A percentile compares a stretch with the other conserved stretches of the same genome.
phyloP scores from a whole-genome alignment of 345 rosid species.

The Eucalyptus regnans region DNA sequence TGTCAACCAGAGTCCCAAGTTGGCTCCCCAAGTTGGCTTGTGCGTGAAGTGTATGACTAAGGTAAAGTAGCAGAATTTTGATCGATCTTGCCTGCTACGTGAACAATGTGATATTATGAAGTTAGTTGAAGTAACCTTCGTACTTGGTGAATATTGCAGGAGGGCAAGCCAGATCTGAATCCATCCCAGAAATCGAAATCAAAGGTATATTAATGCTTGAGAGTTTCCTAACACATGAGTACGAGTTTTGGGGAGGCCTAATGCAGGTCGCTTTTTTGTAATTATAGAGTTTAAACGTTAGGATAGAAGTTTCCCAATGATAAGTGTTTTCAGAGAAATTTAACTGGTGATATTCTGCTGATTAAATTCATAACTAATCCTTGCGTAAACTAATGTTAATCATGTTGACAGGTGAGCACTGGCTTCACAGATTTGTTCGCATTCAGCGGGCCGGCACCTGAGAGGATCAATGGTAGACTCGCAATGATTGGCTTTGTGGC shows the following conservation, averaged over 20 bases:
- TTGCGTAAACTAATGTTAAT: not conserved
- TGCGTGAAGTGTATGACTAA: conserved; percentile 31
- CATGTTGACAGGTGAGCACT: conserved; percentile 26
- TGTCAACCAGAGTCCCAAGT: not conserved
- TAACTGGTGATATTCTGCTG: not conserved
- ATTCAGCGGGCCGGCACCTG: conserved; percentile 82
- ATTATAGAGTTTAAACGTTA: not conserved
- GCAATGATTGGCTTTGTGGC: conserved; percentile 85
- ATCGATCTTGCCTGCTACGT: not conserved
- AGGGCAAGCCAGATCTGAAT: not conserved
- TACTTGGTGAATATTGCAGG: not conserved
- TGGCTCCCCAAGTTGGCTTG: not conserved
- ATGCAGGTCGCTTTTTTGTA: not conserved
- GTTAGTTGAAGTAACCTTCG: not conserved
- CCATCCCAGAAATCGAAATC: not conserved
- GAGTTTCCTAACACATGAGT: not conserved
- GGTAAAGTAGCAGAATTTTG: not conserved
- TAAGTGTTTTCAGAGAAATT: not conserved
- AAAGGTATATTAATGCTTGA: not conserved
- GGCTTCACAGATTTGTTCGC: conserved; percentile 53
- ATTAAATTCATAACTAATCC: not conserved
- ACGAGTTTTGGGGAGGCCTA: not conserved
- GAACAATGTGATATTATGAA: not conserved
- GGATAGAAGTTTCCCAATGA: not conserved
- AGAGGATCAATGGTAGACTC: conserved; percentile 80